Evolutionary conservation across 768 basidiomycete species (phyloP), one percentile per base, ranked within the genome.

Genomic region (Amanita thiersii): DNA sequence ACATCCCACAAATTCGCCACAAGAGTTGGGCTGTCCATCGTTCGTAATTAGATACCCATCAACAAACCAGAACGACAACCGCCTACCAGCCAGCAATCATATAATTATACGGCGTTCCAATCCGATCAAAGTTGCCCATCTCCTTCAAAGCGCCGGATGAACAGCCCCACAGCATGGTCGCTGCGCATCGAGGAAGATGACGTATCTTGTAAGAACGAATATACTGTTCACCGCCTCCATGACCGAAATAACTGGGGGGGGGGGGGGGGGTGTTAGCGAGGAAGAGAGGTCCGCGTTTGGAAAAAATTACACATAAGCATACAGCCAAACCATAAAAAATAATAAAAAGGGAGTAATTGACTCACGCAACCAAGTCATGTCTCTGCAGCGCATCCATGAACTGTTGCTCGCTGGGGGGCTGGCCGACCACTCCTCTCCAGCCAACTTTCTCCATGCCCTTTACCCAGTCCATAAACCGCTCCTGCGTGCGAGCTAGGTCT

Each of bases 1-100:
- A 98, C 96, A 53, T 98, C 96, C 96, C 96, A 99, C 3, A 98
- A 66, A 54, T 94, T 97, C 0, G 89, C 96, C 9, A 97, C 79
- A 23, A 98, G 70, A 1, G 91, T 85, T 12, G 96, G 94, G 47
- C 94, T 92, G 47, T 39, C n/a, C n/a, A n/a, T n/a, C n/a, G n/a
- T n/a, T n/a, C n/a, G 47, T 28, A 37, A 7, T 20, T 28, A 18
- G 41, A 42, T 23, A 37, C 23, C 19, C 12, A 26, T 4, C 26
- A 39, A 8, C 19, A 18, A 34, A 18, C 9, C 19, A 5, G 4
- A 32, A 17, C 10, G 7, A 38, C 30, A 19, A 44, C 37, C 5
- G 43, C 92, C 55, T 54, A 97, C 94, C 93, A 94, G 54, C 94
- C 96, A 30, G 84, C 89, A n/a, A 97, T 56, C 86, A 97, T 89